Conservation (phyloP, 2,329 filamentous ascomycete genomes). For the Saccharata proteae region DNA sequence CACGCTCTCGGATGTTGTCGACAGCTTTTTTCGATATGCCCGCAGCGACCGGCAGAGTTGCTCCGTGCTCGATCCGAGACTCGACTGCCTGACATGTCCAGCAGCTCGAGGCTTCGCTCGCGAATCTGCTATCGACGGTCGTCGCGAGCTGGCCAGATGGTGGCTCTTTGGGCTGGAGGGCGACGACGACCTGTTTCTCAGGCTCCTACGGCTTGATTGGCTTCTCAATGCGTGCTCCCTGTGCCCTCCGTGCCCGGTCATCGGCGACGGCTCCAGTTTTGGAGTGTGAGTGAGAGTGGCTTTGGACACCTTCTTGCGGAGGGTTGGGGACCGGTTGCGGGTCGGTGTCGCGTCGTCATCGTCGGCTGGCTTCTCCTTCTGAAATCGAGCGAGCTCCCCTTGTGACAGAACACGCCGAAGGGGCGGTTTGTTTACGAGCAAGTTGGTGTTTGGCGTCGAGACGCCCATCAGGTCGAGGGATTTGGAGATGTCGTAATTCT, state of each 20-base stretch:
- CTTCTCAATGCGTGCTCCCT: neutral
- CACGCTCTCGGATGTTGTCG: slow-evolving; percentile 34
- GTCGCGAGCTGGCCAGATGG: neutral
- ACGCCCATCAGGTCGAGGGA: slow-evolving; percentile 25
- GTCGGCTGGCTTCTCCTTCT: slow-evolving; percentile 32
- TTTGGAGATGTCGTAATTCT: slow-evolving; percentile 18
- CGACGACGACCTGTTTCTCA: slow-evolving; percentile 29
- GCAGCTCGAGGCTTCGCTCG: no score
- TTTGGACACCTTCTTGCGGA: slow-evolving; percentile 45
- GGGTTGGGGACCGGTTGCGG: slow-evolving; percentile 35
- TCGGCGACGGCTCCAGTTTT: slow-evolving; percentile 31
- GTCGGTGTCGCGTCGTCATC: slow-evolving; percentile 20
- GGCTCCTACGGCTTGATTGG: slow-evolving; percentile 15
- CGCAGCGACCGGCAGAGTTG: slow-evolving; percentile 45
- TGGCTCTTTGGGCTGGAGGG: slow-evolving; percentile 21
- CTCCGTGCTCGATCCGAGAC: slow-evolving; percentile 42
- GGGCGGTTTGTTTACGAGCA: slow-evolving; percentile 47
- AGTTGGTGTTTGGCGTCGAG: slow-evolving; percentile 18
- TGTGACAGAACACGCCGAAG: slow-evolving; percentile 77
- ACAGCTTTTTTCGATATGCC: slow-evolving; percentile 47
- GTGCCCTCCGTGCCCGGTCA: slow-evolving; percentile 20
- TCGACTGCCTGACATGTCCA: no score
- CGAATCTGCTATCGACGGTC: slow-evolving; percentile 2
- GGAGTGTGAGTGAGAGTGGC: slow-evolving; percentile 20
- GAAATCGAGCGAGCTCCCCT: slow-evolving; percentile 73